These are phyloP conservation scores for Fusarium scirpi DNA, from an alignment of 2,329 filamentous ascomycete genomes.

Conservation along the genomic window DNA sequence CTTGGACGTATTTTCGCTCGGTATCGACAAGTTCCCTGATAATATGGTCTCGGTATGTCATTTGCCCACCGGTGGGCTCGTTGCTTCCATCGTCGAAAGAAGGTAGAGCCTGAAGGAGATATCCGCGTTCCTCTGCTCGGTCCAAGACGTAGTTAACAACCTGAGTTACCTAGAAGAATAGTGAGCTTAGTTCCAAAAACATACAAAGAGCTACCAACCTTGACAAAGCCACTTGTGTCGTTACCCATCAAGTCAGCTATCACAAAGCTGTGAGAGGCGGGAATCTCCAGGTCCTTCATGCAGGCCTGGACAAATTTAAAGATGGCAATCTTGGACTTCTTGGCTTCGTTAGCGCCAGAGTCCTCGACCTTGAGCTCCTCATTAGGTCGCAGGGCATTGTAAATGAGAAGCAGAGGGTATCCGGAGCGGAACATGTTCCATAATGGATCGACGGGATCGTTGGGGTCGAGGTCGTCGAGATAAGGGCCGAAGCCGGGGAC, in stretches of 20 bases:
- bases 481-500: constrained; percentile 86
- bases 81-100: constrained; percentile 65
- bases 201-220: constrained; percentile 65
- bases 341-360: constrained; percentile 71
- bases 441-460: constrained; percentile 85
- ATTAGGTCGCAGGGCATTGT: constrained; percentile 83
- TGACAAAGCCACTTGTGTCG: constrained; percentile 97
- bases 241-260: constrained; percentile 92
- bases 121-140: constrained; percentile 80
- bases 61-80: constrained; percentile 71
- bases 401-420: constrained; percentile 86
- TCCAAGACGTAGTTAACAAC: constrained; percentile 95
- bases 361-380: constrained; percentile 77
- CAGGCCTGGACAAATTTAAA: constrained; percentile 95
- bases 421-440: constrained; percentile 90
- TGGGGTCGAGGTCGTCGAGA: constrained; percentile 76
- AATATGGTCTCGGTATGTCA: constrained; percentile 85
- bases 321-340: constrained; percentile 85
- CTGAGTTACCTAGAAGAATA: constrained; percentile 73
- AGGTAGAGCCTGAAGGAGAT: constrained; percentile 72
- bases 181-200: not conserved
- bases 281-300: constrained; percentile 82
- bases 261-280: constrained; percentile 87
- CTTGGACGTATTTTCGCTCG: constrained; percentile 97
- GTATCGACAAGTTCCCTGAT: constrained; percentile 93